A percentile compares a stretch with the other conserved stretches of the same genome.
Conservation (phyloP, 1,284 basidiomycete genomes). For the Leccinum solheimii region DNA sequence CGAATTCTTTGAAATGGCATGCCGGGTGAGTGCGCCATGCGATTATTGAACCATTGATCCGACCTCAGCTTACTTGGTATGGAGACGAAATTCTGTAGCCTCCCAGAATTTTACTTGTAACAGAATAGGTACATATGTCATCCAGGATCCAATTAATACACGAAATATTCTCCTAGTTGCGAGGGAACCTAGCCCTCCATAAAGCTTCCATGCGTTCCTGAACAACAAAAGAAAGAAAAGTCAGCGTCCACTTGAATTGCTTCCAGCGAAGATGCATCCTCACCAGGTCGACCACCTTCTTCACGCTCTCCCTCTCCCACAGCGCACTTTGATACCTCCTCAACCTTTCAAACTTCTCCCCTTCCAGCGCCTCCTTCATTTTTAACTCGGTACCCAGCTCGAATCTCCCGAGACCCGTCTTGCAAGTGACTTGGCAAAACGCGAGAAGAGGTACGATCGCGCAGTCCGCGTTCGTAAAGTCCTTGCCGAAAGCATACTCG, state of each 20-base stretch:
- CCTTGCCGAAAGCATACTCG: constrained; percentile 35
- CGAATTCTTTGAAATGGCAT: too few species aligned
- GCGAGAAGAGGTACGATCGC: constrained; percentile 51
- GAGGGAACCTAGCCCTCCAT: not conserved
- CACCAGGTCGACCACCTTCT: constrained; percentile 4
- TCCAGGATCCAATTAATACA: not conserved
- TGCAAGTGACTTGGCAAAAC: constrained; percentile 40
- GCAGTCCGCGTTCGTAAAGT: constrained; percentile 53
- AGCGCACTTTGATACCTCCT: not conserved
- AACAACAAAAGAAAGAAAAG: not conserved
- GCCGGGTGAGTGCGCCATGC: too few species aligned
- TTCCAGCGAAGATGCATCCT: not conserved
- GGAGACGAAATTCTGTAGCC: not conserved
- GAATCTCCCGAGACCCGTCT: constrained; percentile 46
- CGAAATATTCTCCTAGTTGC: not conserved
- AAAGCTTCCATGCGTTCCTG: constrained; percentile 1
- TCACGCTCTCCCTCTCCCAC: not conserved
- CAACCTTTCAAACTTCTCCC: not conserved
- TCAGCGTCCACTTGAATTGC: not conserved
- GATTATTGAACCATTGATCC: too few species aligned
- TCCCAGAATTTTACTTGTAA: not conserved
- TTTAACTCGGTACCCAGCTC: constrained; percentile 42
- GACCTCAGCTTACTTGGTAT: too few species aligned
- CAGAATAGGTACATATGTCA: not conserved
- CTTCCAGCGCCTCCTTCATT: constrained; percentile 21